Evolutionary conservation across 176 grass and related monocot species (phyloP).

Genomic region (Canna indica): DNA sequence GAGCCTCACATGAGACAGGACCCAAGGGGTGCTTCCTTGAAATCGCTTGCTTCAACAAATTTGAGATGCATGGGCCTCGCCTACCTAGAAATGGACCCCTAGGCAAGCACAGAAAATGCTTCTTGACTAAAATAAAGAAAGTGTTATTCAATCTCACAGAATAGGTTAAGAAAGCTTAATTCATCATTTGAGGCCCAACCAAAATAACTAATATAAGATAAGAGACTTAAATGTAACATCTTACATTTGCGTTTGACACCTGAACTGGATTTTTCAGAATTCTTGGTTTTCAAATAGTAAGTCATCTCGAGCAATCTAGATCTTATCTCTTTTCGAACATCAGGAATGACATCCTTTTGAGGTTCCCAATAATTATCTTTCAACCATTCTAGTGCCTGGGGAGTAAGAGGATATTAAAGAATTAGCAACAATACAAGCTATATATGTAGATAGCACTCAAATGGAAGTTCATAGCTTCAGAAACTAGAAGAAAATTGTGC

Average conservation of each 20-base stretch:
- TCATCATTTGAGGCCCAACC: not conserved
- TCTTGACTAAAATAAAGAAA: not conserved
- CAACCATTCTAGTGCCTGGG: slow-evolving; percentile 91
- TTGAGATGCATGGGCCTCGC: no score
- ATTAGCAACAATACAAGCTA: not conserved
- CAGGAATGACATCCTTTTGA: slow-evolving; percentile 60
- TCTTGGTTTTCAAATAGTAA: slow-evolving; percentile 37
- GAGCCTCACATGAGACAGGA: no score
- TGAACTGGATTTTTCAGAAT: slow-evolving; percentile 29
- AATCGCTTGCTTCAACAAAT: no score
- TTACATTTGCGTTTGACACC: slow-evolving; percentile 62
- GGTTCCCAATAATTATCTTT: slow-evolving; percentile 81
- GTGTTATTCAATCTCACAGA: not conserved
- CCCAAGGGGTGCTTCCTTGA: no score
- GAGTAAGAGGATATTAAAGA: slow-evolving; percentile 9
- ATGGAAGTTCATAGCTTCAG: not conserved
- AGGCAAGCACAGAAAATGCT: no score
- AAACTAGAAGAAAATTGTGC: not conserved
- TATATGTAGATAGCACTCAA: not conserved
- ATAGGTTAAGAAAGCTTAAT: not conserved
- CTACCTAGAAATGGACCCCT: no score
- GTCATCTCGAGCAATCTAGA: slow-evolving; percentile 43
- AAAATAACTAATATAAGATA: not conserved
- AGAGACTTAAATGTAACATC: slow-evolving; percentile 7
- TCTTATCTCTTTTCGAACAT: slow-evolving; percentile 50